These are phyloP conservation scores for Boletus edulis DNA, from an alignment of 768 basidiomycete genomes.

Conservation along the genomic window DNA sequence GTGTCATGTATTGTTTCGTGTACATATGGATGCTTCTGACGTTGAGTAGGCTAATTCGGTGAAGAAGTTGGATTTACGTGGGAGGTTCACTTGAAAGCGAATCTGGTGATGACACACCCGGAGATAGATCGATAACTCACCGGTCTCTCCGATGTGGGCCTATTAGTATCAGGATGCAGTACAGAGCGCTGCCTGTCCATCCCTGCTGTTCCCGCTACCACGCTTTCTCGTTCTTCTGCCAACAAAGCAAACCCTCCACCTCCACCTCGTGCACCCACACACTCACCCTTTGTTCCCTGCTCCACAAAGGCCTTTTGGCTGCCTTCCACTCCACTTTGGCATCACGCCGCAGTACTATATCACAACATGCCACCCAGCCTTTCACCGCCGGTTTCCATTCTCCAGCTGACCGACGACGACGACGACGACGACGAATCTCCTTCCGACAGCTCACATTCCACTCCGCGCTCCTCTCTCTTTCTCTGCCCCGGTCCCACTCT, in stretches of 20 bases:
- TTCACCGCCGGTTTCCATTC: constrained; percentile 12
- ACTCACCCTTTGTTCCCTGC: constrained; percentile 20
- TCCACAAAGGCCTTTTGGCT: constrained; percentile 27
- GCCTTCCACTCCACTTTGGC: constrained; percentile 26
- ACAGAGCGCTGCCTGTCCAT: not conserved
- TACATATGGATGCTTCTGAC: no score
- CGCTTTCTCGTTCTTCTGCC: not conserved
- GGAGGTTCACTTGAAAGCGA: not conserved
- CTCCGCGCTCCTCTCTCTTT: constrained; percentile 22
- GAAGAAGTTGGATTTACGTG: not conserved
- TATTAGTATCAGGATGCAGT: constrained; percentile 18
- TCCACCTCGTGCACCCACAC: constrained; percentile 1
- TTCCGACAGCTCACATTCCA: constrained; percentile 11
- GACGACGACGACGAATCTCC: constrained; percentile 17
- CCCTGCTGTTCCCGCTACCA: constrained; percentile 3
- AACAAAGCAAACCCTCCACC: constrained; percentile 11
- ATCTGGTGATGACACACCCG: constrained; percentile 11
- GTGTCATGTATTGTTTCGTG: not conserved
- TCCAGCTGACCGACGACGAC: constrained; percentile 15
- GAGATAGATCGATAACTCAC: constrained; percentile 1
- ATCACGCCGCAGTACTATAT: constrained; percentile 12
- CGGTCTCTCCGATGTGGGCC: constrained; percentile 6
- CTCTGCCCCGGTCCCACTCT: constrained; percentile 1
- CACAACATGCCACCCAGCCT: constrained; percentile 16
- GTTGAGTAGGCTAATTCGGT: no score